Percentiles rank a stretch among this genome's conserved stretches.
Evolutionary conservation across 2,329 filamentous ascomycete genomes (phyloP).

Genomic region (Fusarium sp.): DNA sequence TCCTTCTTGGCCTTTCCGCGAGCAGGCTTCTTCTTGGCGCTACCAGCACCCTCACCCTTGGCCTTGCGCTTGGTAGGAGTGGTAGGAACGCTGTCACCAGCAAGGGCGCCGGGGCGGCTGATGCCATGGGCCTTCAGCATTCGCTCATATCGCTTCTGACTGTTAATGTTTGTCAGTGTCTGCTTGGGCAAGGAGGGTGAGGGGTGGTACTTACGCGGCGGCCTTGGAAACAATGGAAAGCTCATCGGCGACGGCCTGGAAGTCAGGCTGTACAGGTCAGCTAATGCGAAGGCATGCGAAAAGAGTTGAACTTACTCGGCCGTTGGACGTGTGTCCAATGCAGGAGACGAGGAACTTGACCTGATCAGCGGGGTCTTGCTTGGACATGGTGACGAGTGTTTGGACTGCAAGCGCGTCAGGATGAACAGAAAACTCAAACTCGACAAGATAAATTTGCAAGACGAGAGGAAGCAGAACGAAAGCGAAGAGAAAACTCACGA

Average conservation of each 20-base stretch:
- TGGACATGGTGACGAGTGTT: slow-evolving; percentile 59
- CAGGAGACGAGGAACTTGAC: slow-evolving; percentile 76
- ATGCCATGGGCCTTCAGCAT: slow-evolving; percentile 71
- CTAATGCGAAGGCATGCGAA: background rate
- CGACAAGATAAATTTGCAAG: background rate
- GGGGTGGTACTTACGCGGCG: slow-evolving; percentile 70
- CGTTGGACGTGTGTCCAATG: slow-evolving; percentile 70
- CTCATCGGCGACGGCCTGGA: slow-evolving; percentile 72
- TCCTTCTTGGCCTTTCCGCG: slow-evolving; percentile 44
- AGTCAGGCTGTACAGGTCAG: slow-evolving; percentile 67
- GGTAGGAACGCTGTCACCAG: slow-evolving; percentile 15
- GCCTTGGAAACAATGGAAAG: slow-evolving; percentile 73
- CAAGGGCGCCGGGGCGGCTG: slow-evolving; percentile 29
- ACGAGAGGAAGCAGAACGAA: background rate
- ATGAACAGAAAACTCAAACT: background rate
- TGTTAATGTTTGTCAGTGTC: slow-evolving; percentile 46
- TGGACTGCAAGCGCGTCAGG: slow-evolving; percentile 10
- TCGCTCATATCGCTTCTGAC: slow-evolving; percentile 76
- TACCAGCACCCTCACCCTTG: slow-evolving; percentile 30
- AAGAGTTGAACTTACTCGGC: slow-evolving; percentile 61
- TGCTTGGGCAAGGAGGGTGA: background rate
- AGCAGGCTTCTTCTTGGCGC: slow-evolving; percentile 44
- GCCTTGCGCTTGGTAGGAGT: slow-evolving; percentile 49
- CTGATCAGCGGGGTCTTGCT: slow-evolving; percentile 65
- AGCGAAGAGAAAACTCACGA: background rate